Evolutionary conservation across 495 filamentous ascomycete species (phyloP).

Genomic region (Pseudomonodictys pantanalensis): DNA sequence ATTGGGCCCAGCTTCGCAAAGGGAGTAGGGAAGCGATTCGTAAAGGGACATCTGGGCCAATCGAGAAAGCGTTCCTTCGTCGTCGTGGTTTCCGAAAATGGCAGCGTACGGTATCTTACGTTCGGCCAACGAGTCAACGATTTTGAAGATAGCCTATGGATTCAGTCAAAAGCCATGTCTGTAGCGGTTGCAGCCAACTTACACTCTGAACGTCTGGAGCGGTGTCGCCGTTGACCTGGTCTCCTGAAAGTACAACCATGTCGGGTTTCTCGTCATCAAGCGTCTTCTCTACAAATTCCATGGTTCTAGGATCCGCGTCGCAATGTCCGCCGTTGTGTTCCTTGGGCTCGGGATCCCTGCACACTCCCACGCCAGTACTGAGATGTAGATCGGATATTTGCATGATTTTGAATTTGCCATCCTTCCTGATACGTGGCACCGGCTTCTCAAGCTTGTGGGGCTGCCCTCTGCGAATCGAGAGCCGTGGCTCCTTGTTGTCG

Average conservation of each 20-base stretch:
- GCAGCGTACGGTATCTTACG: conserved; percentile 87
- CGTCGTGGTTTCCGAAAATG: conserved; percentile 97
- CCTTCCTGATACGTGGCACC: conserved; percentile 70
- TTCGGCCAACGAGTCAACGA: conserved; percentile 78
- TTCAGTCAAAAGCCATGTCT: conserved; percentile 5
- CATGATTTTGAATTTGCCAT: conserved; percentile 97
- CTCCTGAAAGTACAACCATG: conserved; percentile 83
- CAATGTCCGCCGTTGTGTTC: conserved; percentile 71
- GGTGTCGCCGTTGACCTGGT: conserved; percentile 93
- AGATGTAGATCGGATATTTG: conserved; percentile 89
- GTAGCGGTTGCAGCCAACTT: conserved; percentile 16
- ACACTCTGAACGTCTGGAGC: conserved; percentile 84
- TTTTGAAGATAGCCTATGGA: conserved; percentile 82
- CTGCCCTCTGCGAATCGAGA: conserved; percentile 73
- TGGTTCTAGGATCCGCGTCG: conserved; percentile 84
- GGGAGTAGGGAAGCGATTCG: conserved; percentile 81
- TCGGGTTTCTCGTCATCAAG: conserved; percentile 91
- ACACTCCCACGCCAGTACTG: conserved; percentile 79
- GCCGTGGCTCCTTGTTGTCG: conserved; percentile 61
- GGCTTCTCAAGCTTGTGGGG: conserved; percentile 59
- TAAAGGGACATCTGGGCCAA: conserved; percentile 77
- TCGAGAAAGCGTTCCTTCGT: conserved; percentile 79
- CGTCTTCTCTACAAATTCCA: conserved; percentile 79
- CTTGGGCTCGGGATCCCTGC: conserved; percentile 76
- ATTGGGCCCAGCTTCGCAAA: conserved; percentile 75